Evolutionary conservation across 805 yeast genomes (phyloP), one percentile per base, ranked within the genome.

Genomic region (Zygosaccharomyces bisporus): DNA sequence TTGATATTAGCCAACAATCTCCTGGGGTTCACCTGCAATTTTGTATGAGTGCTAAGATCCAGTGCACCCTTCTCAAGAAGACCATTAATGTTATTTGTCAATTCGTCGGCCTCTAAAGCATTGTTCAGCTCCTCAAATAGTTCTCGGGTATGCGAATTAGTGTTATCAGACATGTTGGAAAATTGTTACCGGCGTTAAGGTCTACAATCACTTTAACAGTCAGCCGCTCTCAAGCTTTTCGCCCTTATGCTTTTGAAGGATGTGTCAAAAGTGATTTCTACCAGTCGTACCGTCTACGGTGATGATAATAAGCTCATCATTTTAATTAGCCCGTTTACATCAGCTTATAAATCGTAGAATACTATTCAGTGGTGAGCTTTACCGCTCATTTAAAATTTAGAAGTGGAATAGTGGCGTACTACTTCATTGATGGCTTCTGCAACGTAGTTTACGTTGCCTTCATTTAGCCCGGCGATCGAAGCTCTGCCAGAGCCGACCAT

Each of bases 391-490:
- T 50, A 60, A 35, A 60, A 49, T 34, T 58, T 60, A 27, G 63
- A 51, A 67, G 71, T 39, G 54, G 76, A 30, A 60, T 63, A 57
- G 33, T 54, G 52, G 31, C 70, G 68, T 13, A 84, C 88, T 46
- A 84, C 95, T 61, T 81, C 86, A 64, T 87, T 90, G 56, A 90
- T 78, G 24, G 93, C 81, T 48, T 75, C 68, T 39, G 96, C 96
- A 41, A 90, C 93, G 59, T 78, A 72, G 44, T 77, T 79, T 44
- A 89, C 83, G 60, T 91, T 90, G 43, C 75, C 69, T 44, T 80
- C 81, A 69, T 87, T 91, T 64, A 91, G 75, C 17, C 98, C 98
- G 9, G 97, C 96, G 65, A 91, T 86, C 34, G 95, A 85, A 39
- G 95, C 91, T 64, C 98, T 80, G 39, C 98, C 98, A 44, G 85